Evolutionary conservation across 2,329 filamentous ascomycete genomes (phyloP).

Genomic region (Ascosphaera pollenicola): DNA sequence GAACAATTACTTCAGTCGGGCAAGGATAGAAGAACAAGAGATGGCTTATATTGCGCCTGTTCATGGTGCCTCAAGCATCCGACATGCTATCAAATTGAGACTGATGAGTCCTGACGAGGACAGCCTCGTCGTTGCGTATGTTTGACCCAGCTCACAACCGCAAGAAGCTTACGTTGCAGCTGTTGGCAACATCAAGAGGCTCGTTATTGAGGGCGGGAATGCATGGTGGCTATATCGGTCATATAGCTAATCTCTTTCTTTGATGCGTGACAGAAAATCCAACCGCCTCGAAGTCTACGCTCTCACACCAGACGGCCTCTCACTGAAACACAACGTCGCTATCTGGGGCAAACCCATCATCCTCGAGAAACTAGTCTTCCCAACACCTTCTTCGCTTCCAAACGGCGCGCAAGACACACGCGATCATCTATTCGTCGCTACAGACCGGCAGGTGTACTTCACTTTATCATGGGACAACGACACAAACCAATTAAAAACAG

Average conservation of each 20-base stretch:
- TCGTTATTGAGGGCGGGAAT: no score
- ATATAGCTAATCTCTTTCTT: conserved; percentile 2
- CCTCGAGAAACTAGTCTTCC: conserved; percentile 47
- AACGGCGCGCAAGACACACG: conserved; percentile 23
- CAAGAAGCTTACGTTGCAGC: conserved; percentile 4
- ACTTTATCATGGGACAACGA: conserved; percentile 60
- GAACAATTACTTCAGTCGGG: no score
- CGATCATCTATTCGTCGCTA: conserved; percentile 75
- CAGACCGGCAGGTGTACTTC: conserved; percentile 77
- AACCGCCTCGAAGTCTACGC: conserved; percentile 74
- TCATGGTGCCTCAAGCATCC: conserved; percentile 74
- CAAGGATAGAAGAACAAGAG: no score
- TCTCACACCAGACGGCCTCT: conserved; percentile 35
- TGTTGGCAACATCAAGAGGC: conserved; percentile 3
- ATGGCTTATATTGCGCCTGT: conserved; percentile 96
- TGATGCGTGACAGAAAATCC: conserved; percentile 48
- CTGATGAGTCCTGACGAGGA: conserved; percentile 55
- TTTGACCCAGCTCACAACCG: conserved; percentile 6
- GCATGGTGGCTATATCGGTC: no score
- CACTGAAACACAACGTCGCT: conserved; percentile 43
- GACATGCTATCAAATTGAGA: conserved; percentile 63
- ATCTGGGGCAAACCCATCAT: conserved; percentile 76
- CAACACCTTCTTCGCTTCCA: conserved; percentile 40
- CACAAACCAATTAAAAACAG: conserved; percentile 28
- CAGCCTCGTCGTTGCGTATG: conserved; percentile 73